A percentile compares a stretch with the other conserved stretches of the same genome.
These are phyloP conservation scores for Debaryomyces nepalensis DNA, from an alignment of 1,139 yeast genomes.

Conservation along the genomic window DNA sequence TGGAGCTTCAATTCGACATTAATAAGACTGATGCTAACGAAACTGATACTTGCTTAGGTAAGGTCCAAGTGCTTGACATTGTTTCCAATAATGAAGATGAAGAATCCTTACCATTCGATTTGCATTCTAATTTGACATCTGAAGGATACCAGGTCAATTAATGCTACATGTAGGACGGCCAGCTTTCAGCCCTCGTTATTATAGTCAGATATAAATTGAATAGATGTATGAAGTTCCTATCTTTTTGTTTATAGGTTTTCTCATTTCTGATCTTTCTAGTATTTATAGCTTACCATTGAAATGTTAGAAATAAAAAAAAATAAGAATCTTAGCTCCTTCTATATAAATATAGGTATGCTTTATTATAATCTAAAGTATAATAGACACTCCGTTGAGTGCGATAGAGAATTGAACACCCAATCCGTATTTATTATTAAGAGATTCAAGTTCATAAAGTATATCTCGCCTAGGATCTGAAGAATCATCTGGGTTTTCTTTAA, in stretches of 20 bases:
- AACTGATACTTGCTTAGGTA: constrained; percentile 46
- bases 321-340: neutral
- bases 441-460: constrained; percentile 53
- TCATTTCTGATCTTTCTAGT: constrained; percentile 2
- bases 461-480: constrained; percentile 56
- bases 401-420: constrained; percentile 53
- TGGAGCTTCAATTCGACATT: constrained; percentile 60
- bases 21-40: constrained; percentile 42
- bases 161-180: constrained; percentile 4
- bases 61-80: constrained; percentile 47
- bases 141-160: constrained; percentile 71
- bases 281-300: constrained; percentile 3
- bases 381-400: constrained; percentile 56
- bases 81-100: constrained; percentile 44
- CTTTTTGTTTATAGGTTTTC: neutral
- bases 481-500: constrained; percentile 55
- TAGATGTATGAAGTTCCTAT: constrained; percentile 5
- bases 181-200: too few species aligned
- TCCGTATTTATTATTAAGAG: constrained; percentile 36
- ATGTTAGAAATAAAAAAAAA: constrained; percentile 1
- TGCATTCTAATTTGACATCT: constrained; percentile 61
- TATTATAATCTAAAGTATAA: constrained; percentile 14
- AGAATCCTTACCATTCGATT: constrained; percentile 71
- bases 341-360: neutral
- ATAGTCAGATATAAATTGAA: constrained; percentile 1